phyloP scores from a whole-genome alignment of 1,284 basidiomycete genomes.

The Cerioporus squamosus region DNA sequence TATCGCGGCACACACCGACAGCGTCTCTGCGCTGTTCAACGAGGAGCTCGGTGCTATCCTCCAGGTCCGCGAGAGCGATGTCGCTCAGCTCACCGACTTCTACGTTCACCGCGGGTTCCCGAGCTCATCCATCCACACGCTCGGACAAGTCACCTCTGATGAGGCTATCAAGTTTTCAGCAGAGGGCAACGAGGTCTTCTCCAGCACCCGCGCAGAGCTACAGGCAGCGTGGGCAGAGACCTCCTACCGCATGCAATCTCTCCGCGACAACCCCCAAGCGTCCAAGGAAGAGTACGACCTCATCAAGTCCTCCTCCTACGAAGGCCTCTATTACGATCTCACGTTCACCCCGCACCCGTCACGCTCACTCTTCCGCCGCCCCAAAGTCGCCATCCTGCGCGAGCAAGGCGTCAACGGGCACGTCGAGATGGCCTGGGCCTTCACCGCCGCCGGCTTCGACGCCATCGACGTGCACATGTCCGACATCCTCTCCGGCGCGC shows the following conservation, averaged over 20 bases:
- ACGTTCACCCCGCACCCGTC: conserved; percentile 59
- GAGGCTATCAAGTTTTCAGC: conserved; percentile 69
- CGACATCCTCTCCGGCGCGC: conserved; percentile 81
- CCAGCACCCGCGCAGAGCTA: conserved; percentile 69
- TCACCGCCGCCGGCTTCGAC: conserved; percentile 91
- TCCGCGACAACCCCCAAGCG: conserved; percentile 83
- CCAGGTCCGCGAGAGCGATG: conserved; percentile 75
- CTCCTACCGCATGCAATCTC: conserved; percentile 88
- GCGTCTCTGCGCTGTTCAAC: conserved; percentile 85
- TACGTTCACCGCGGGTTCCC: conserved; percentile 81
- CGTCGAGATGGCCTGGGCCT: conserved; percentile 98
- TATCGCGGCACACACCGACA: conserved; percentile 53
- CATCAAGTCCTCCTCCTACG: conserved; percentile 67
- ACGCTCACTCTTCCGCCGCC: conserved; percentile 53
- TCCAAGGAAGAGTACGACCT: conserved; percentile 86
- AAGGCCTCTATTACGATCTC: conserved; percentile 82
- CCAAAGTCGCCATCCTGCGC: conserved; percentile 93
- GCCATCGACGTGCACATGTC: conserved; percentile 98
- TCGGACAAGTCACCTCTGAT: conserved; percentile 73
- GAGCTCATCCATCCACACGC: conserved; percentile 68
- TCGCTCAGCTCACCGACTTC: conserved; percentile 60
- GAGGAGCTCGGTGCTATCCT: conserved; percentile 96
- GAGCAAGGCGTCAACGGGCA: conserved; percentile 99
- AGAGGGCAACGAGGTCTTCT: conserved; percentile 61
- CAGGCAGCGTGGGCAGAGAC: conserved; percentile 95